Evolutionary conservation across 1,284 basidiomycete species (phyloP), one percentile per base, ranked within the genome.

Genomic region (Entoloma clypeatum): DNA sequence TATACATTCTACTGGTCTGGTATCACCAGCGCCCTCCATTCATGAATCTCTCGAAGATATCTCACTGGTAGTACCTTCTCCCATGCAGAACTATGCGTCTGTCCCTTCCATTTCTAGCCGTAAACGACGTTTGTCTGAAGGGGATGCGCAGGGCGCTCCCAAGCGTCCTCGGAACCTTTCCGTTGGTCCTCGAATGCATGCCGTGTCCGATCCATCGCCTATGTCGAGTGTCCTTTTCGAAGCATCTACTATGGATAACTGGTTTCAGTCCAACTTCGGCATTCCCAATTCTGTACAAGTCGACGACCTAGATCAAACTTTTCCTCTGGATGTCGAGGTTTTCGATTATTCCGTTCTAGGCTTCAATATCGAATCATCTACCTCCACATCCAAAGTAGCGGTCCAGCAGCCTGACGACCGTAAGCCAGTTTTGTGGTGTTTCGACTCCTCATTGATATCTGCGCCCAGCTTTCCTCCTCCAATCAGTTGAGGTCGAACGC

Each of bases 41-140:
- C 26, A 41, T 27, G 35, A 39, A 23, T 27, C 24, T 17, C 14
- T 44, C 43, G 17, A 21, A 11, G 13, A 36, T 29, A 33, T 7
- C 11, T n/a, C n/a, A n/a, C 28, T 8, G 29, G 38, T 25, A 22
- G 29, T 16, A 9, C 37, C 33, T 24, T 18, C 18, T 16, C 27
- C 33, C n/a, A 7, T 14, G 4, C 14, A 18, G 14, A 34, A 17
- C 19, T 26, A 19, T 28, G n/a, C 14, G 5, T 14, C 38, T 28
- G 10, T 22, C 3, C 19, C 38, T 34, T 9, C 3, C 4, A 28
- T n/a, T 21, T 17, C 25, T 16, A 41, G 24, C 25, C 38, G 43
- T 7, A 48, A 48, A 26, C 46, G 67, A 28, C 54, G 57, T 6
- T 38, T 64, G 8, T 69, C 67, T 4, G 60, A 64, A 4, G 37